Base-by-base conservation (phyloP, 495 filamentous ascomycete genomes). In the Penicillium chermesinum region DNA sequence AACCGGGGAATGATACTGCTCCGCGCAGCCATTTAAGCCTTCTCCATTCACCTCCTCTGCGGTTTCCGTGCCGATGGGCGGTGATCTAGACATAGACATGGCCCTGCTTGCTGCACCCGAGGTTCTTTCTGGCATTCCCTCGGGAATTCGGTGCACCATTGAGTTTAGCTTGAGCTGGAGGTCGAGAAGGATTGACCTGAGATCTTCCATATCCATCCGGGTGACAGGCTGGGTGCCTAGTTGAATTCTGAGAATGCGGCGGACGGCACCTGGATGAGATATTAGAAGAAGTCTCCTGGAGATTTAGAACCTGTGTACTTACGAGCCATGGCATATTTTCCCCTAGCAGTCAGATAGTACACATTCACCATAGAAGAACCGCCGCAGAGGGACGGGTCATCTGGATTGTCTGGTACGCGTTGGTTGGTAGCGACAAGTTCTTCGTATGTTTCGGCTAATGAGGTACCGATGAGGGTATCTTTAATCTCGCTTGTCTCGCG, bases 291-390 rank as follows among this genome's bases (percentile, higher is more conserved):
- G 48, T 32, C 35, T 13, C 19, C 25, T 40, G 1, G 9, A n/a
- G 2, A 35, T 25, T 6, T 10, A n/a, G 7, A 9, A 14, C 10
- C 13, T 27, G 10, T 0, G 9, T 5, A 67, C 72, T 58, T 49
- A 75, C 72, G 62, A 18, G 72, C 71, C 69, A 75, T 75, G 14
- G 61, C 62, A 48, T 73, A 73, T 61, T 75, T 75, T 0, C 70
- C 72, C 33, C 62, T 60, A 2, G 68, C 70, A 14, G 66, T 65
- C n/a, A 75, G 50, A 34, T 75, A 75, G 20, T 69, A 73, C 8
- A 74, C 69, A 53, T 74, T 75, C 18, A 75, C 72, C 61, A 66
- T 73, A 1, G 72, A 75, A 1, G 67, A 61, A 5, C 72, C 69
- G 27, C 71, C 71, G 33, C 72, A 71, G 16, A 73, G 36, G 14